Evolutionary conservation across 441 rosid species (phyloP), one percentile per base, ranked within the genome.

Genomic region (Daphne laureola): DNA sequence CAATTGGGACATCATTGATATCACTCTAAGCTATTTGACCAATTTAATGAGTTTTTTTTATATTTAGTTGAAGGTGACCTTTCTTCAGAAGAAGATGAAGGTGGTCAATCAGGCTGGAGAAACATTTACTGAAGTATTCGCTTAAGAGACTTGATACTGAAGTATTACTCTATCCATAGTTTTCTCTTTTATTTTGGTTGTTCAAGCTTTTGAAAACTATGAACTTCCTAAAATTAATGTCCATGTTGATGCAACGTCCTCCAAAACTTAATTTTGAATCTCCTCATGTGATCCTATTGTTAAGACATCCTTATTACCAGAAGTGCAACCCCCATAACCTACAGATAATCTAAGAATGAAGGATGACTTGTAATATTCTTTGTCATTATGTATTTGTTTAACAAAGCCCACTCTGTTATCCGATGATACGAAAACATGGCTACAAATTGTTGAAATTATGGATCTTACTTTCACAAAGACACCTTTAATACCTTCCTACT

Each of bases 281-380:
- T 26, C 86, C 93, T 67, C 97, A 93, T 71, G 96, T 41, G 97
- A 93, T 83, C 90, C 97, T 47, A 72, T 93, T 49, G 97, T 87
- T 63, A 97, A 93, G 75, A 93, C 96, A 51, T 89, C 98, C 53
- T 93, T 95, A 8, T 77, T 93, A 59, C 89, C 98, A 66, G 98
- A 97, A 25, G 82, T 93, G 58, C 96, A 93, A 68, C 97, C 98
- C 2, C 98, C 98, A 42, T 95, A 87, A 64, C 97, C 97, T 14
- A 79, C 87, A 54, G 87, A 93, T 68, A 78, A 81, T 69, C 75
- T 87, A 54, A 82, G 73, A 79, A 84, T 73, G 58, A 82, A 73
- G 72, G 93, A 87, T 66, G 80, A 83, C 26, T 69, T 93, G 65
- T 96, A 93, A 75, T 73, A 61, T 25, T 67, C 90, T 50, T 76